These are phyloP conservation scores for Crotalaria pallida DNA, from an alignment of 306 rosid species.

Conservation along the genomic window DNA sequence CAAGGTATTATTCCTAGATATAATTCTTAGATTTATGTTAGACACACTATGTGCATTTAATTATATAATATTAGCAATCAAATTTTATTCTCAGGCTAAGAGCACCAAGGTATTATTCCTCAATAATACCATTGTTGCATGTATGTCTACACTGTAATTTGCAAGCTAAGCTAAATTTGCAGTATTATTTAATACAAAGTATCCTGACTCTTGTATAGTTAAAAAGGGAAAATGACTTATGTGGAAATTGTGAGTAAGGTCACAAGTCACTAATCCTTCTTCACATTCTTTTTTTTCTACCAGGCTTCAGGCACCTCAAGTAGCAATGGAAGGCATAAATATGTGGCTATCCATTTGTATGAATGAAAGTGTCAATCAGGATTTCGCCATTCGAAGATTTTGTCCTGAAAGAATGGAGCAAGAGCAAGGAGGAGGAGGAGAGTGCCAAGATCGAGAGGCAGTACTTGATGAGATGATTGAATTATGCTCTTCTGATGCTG, in stretches of 20 bases:
- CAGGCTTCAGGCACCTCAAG: neutral
- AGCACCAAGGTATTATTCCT: slow-evolving; percentile 25
- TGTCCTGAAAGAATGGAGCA: slow-evolving; percentile 70
- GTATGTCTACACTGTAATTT: neutral
- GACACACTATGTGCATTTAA: neutral
- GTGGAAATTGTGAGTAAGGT: neutral
- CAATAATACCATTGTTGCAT: slow-evolving; percentile 8
- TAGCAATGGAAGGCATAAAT: slow-evolving; percentile 43
- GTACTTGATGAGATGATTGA: slow-evolving; percentile 30
- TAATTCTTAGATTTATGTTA: neutral
- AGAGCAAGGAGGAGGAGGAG: slow-evolving; percentile 39
- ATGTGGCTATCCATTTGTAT: slow-evolving; percentile 39
- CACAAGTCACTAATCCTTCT: neutral
- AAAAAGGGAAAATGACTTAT: slow-evolving; percentile 5
- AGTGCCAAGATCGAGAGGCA: slow-evolving; percentile 40
- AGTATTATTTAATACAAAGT: slow-evolving; percentile 13
- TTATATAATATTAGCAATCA: too few relatives aligned
- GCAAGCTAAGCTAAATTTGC: neutral
- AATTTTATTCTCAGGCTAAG: neutral
- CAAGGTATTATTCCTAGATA: slow-evolving; percentile 22
- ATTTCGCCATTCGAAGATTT: slow-evolving; percentile 60
- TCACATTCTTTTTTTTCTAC: neutral
- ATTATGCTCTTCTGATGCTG: slow-evolving; percentile 31
- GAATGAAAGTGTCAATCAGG: slow-evolving; percentile 32
- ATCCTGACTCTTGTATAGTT: neutral